Base-by-base conservation (phyloP, 2,329 filamentous ascomycete species). In the Ceratocystis colombiana region DNA sequence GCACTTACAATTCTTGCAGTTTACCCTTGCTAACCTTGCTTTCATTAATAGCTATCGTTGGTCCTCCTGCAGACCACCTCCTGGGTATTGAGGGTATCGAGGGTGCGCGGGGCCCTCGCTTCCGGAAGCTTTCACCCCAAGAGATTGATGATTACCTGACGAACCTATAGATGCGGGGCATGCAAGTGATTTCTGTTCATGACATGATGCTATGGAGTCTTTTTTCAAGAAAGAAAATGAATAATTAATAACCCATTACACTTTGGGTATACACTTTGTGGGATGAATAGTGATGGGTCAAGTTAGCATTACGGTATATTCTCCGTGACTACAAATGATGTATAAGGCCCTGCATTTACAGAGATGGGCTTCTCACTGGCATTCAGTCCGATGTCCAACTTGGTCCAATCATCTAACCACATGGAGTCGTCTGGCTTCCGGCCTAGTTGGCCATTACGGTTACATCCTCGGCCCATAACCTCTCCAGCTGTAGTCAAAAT, bases 131-230 rank as follows among this genome's bases (percentile, higher is more conserved):
- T 77, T 96, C 85, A 73, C 91, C 96, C 73, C 90, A 96, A 79
- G 94, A 99, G 80, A 97, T 99, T 74, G 94, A 99, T 81, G 94
- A 99, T 77, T 99, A 99, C 80, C 80, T 99, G 77, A 97, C 94
- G 77, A 97, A 96, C 84, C 85, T 99, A 84, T 97, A 83, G 86
- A 74, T 66, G 53, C 53, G 30, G 57, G 50, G 41, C 62, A 57
- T 64, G 61, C 64, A 59, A 62, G 62, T 61, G 59, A 50, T 63
- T 66, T 62, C 46, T 62, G 62, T 68, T 66, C 66, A 68, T 68
- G 67, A 66, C 57, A 64, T 64, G 64, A 68, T 64, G 61, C 66
- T 68, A 68, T 68, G 67, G 62, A 46, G n/a, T 44, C 59, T 68
- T 68, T 66, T 55, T 66, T 64, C 41, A 44, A 63, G 22, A 50